Conservation (phyloP, 1,284 basidiomycete genomes). For the Microbotryum intermedium region DNA sequence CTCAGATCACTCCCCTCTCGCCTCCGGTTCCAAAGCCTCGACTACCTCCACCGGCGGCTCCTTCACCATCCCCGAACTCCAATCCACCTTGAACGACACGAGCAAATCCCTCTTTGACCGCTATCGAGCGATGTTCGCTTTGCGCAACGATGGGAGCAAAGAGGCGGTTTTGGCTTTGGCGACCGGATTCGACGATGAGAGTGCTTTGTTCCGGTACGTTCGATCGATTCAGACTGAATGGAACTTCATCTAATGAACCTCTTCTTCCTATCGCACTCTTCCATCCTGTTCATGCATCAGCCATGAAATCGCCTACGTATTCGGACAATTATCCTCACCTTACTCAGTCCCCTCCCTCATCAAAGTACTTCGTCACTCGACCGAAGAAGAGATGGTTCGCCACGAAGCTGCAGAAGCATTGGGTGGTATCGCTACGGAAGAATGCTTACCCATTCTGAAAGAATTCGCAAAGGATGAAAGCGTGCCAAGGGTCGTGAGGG, state of each 20-base stretch:
- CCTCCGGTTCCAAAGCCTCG: slow-evolving; percentile 28
- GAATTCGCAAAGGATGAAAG: slow-evolving; percentile 73
- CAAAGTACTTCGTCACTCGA: slow-evolving; percentile 58
- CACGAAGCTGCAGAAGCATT: slow-evolving; percentile 98
- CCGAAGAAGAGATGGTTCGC: slow-evolving; percentile 93
- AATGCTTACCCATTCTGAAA: slow-evolving; percentile 70
- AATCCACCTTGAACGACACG: slow-evolving; percentile 58
- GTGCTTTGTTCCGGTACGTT: slow-evolving; percentile 79
- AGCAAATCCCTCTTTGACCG: slow-evolving; percentile 75
- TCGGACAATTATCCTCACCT: slow-evolving; percentile 86
- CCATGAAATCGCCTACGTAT: slow-evolving; percentile 96
- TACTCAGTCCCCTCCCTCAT: slow-evolving; percentile 81
- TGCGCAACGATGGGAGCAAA: slow-evolving; percentile 69
- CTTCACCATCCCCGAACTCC: slow-evolving; percentile 47
- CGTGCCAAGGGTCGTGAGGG: slow-evolving; percentile 80
- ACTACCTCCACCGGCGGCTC: slow-evolving; percentile 25
- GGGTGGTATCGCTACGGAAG: slow-evolving; percentile 88
- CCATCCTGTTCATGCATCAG: slow-evolving; percentile 42
- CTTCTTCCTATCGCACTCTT: not conserved
- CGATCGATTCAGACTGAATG: not conserved
- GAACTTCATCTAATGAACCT: not conserved
- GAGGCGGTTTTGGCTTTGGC: slow-evolving; percentile 83
- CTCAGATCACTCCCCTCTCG: slow-evolving; percentile 39
- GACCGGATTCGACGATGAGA: slow-evolving; percentile 74
- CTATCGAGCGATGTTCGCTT: slow-evolving; percentile 96